Evolutionary conservation across 2,329 filamentous ascomycete species (phyloP).

Genomic region (Botrytis squamosa): DNA sequence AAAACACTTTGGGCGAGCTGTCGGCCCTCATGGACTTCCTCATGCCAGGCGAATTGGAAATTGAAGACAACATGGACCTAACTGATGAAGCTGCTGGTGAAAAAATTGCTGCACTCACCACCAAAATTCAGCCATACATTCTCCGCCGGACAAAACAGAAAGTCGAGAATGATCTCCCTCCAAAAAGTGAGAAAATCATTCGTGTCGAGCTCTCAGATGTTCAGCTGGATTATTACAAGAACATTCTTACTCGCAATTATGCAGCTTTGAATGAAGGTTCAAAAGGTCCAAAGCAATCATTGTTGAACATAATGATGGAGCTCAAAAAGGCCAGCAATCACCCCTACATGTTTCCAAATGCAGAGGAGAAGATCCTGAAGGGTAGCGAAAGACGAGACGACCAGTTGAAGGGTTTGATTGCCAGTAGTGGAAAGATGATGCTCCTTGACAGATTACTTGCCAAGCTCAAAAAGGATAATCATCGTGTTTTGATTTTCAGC

Average conservation of each 20-base stretch:
- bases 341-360: constrained; percentile 94
- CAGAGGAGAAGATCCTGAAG: constrained; percentile 82
- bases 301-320: constrained; percentile 99
- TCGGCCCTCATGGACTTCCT: constrained; percentile 93
- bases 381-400: constrained; percentile 83
- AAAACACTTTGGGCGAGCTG: constrained; percentile 92
- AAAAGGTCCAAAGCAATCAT: constrained; percentile 87
- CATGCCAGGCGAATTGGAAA: constrained; percentile 88
- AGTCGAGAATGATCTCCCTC: constrained; percentile 92
- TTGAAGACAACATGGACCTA: constrained; percentile 90
- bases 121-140: constrained; percentile 89
- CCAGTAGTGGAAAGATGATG: constrained; percentile 99
- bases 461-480: constrained; percentile 89
- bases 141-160: constrained; percentile 95
- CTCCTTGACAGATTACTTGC: constrained; percentile 90
- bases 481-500: constrained; percentile 96
- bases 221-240: constrained; percentile 98
- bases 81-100: constrained; percentile 76
- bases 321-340: constrained; percentile 99
- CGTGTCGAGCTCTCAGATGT: constrained; percentile 95
- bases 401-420: constrained; percentile 86
- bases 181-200: constrained; percentile 98
- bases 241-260: constrained; percentile 96
- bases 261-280: constrained; percentile 87
- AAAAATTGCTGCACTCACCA: constrained; percentile 83